Evolutionary conservation across 176 grass and related monocot genomes (phyloP).

Genomic region (Oryza australiensis): DNA sequence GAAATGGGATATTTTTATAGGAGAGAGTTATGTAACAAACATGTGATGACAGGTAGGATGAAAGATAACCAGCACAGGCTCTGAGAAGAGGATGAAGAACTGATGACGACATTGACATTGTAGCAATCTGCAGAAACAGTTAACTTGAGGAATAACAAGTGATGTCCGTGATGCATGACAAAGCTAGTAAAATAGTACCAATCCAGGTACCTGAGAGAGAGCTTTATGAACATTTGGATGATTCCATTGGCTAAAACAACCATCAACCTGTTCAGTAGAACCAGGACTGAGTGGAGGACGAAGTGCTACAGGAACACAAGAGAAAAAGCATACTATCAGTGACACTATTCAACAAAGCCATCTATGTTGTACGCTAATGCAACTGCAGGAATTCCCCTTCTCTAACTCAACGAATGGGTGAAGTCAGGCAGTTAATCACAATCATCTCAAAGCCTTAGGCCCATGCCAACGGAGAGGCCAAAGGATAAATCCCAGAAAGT

Average conservation of each 20-base stretch:
- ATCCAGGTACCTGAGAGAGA: slow-evolving; percentile 76
- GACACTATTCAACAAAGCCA: not conserved
- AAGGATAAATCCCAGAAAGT: slow-evolving; percentile 3
- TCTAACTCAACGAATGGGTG: not conserved
- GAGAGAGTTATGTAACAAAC: slow-evolving; percentile 54
- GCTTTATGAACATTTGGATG: slow-evolving; percentile 74
- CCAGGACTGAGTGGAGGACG: slow-evolving; percentile 64
- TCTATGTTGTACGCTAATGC: not conserved
- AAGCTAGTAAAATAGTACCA: slow-evolving; percentile 34
- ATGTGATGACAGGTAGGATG: slow-evolving; percentile 79
- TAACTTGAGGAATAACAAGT: slow-evolving; percentile 42
- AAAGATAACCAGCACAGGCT: slow-evolving; percentile 93
- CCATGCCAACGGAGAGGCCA: not conserved
- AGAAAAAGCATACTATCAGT: slow-evolving; percentile 37
- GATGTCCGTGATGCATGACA: slow-evolving; percentile 30
- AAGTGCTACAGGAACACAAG: slow-evolving; percentile 63
- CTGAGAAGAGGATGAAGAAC: slow-evolving; percentile 78
- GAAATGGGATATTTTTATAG: slow-evolving; percentile 25
- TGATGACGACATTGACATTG: slow-evolving; percentile 76
- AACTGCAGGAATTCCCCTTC: not conserved
- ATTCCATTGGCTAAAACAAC: slow-evolving; percentile 81
- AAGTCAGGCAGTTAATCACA: not conserved
- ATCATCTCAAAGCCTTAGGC: not conserved
- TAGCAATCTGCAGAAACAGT: slow-evolving; percentile 70
- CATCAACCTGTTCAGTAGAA: slow-evolving; percentile 71